A percentile compares a stretch with the other conserved stretches of the same genome.
phyloP scores from a whole-genome alignment of 306 rosid species.

The Pachyrhizus erosus region DNA sequence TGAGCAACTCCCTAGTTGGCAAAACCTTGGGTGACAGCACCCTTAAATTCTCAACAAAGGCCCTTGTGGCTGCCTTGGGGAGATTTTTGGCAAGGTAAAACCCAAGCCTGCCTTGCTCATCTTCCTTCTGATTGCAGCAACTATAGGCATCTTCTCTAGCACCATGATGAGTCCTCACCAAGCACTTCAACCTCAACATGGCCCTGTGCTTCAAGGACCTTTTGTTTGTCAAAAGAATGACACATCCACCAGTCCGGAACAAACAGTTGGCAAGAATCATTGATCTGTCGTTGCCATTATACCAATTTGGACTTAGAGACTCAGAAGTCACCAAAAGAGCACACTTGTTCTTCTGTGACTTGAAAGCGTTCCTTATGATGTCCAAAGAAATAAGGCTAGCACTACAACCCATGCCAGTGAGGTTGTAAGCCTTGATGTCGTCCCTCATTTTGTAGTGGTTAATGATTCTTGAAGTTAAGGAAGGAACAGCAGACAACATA shows the following conservation, averaged over 20 bases:
- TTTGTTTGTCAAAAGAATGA: slow-evolving; percentile 70
- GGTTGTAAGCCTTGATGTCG: slow-evolving; percentile 75
- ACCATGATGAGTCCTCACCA: slow-evolving; percentile 86
- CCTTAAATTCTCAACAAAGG: slow-evolving; percentile 78
- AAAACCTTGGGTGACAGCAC: slow-evolving; percentile 70
- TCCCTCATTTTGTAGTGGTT: slow-evolving; percentile 75
- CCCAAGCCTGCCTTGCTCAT: slow-evolving; percentile 64
- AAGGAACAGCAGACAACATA: slow-evolving; percentile 65
- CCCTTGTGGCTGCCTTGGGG: slow-evolving; percentile 90
- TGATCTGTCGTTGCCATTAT: slow-evolving; percentile 74
- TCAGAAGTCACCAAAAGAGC: slow-evolving; percentile 86
- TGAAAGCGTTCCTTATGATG: slow-evolving; percentile 58
- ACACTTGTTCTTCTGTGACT: slow-evolving; percentile 55
- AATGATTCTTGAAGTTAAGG: slow-evolving; percentile 64
- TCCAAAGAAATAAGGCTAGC: slow-evolving; percentile 82
- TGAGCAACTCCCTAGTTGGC: slow-evolving; percentile 69
- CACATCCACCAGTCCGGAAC: slow-evolving; percentile 82
- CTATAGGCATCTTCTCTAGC: slow-evolving; percentile 70
- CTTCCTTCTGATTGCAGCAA: slow-evolving; percentile 82
- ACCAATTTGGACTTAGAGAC: slow-evolving; percentile 89
- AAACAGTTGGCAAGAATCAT: slow-evolving; percentile 82
- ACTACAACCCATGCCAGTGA: slow-evolving; percentile 94
- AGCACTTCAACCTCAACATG: slow-evolving; percentile 60
- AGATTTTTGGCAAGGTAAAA: slow-evolving; percentile 69
- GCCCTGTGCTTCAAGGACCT: slow-evolving; percentile 50